Base-by-base conservation (phyloP, 2,329 filamentous ascomycete genomes). In the Triangularia setosa region DNA sequence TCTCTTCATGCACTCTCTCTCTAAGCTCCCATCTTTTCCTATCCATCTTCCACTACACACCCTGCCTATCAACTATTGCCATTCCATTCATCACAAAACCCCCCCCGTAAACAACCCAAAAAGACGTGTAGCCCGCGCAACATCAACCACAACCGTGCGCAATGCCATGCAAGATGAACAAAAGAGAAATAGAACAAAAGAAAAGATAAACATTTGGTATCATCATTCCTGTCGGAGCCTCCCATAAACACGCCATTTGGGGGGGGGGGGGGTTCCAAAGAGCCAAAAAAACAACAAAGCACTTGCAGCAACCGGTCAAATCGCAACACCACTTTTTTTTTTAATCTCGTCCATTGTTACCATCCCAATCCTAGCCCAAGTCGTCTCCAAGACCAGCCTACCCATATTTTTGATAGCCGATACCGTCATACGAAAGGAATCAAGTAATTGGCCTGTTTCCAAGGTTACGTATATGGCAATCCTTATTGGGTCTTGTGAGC, bases 121-220 rank as follows among this genome's bases (percentile, higher is more conserved):
- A 48, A 48, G 11, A 48, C 4, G 8, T 21, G 40, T 21, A 48
- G 40, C 21, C n/a, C n/a, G 35, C 40, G 40, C 40, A 21, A 48
- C 40, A 21, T 11, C n/a, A 21, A 21, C 40, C 40, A 48, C 40
- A 48, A 48, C 40, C 40, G 35, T 7, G 53, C 53, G 60, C 56
- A 65, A 65, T 63, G 60, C 64, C 64, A 65, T 63, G 64, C 60
- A 48, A 48, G 8, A 21, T 48, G 40, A 48, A 48, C 40, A 48
- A 48, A 48, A 48, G 40, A 48, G 40, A 48, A 9, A 21, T 6
- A 40, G n/a, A 14, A 58, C 27, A 44, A 48, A 40, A 60, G 23
- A 24, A 56, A 35, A n/a, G 28, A 53, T 65, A 61, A 64, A 67
- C 65, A 63, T 59, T 62, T 70, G 69, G 69, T 70, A 67, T 69